Evolutionary conservation across 768 basidiomycete genomes (phyloP), one percentile per base, ranked within the genome.

Genomic region (Naganishia kalamii): DNA sequence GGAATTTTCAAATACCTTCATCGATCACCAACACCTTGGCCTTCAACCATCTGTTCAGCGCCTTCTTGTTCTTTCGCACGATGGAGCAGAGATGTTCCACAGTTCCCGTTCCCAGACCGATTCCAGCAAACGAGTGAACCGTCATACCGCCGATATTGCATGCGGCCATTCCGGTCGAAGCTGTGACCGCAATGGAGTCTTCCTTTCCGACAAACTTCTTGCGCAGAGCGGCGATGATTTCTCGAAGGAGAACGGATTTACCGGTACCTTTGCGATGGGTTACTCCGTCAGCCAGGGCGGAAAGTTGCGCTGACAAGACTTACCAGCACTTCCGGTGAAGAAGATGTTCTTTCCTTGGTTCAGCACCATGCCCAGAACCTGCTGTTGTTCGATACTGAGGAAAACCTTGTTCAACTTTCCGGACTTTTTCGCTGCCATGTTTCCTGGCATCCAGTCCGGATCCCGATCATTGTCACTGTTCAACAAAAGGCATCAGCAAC

Each of bases 111-210:
- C 90, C 94, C 0, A 96, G 79, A 0, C 94, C 94, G 65, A 94
- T 88, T 0, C 94, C 93, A n/a, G 88, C 86, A 74, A 96, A 99
- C 0, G 90, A 93, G 75, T 99, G 94, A 37, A 98, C 84, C 0
- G 94, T 98, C 25, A 89, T 85, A 43, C 96, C 94, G 11, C 94
- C 94, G 54, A 99, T 92, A 70, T 99, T 97, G 77, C 92, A 96
- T 5, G 94, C 94, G 7, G 94, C 94, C 70, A 98, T 96, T 47
- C 92, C 92, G 25, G 93, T 97, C 3, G 92, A 92, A 10, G 96
- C 96, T 3, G 94, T 97, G 65, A 99, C 85, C 12, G 92, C 93
- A 23, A 98, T 85, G 0, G 87, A 87, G 75, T 93, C 90, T 0
- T 80, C 77, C 1, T 80, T 74, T 61, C 80, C 87, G 12, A 67